phyloP scores from a whole-genome alignment of 768 basidiomycete species.

The Ramaria sp. region DNA sequence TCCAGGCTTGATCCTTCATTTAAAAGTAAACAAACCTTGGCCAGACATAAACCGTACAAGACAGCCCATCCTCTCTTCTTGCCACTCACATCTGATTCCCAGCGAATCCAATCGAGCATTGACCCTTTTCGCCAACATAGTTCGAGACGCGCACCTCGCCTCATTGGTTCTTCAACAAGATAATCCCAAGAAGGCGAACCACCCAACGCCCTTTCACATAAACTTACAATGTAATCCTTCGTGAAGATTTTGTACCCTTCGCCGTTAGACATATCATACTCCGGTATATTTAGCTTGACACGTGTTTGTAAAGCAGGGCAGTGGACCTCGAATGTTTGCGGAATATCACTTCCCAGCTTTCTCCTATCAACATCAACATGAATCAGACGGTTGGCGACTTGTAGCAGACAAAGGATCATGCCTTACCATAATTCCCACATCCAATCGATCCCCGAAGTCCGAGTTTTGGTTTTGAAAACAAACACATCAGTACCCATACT shows the following conservation, averaged over 20 bases:
- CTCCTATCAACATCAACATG: slow-evolving; percentile 35
- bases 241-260: slow-evolving; percentile 42
- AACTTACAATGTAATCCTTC: slow-evolving; percentile 47
- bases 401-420: background rate
- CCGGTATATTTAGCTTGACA: slow-evolving; percentile 62
- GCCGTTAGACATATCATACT: slow-evolving; percentile 27
- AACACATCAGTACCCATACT: slow-evolving; percentile 71
- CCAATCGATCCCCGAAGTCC: slow-evolving; percentile 80
- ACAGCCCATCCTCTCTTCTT: slow-evolving; percentile 58
- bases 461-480: slow-evolving; percentile 71
- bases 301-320: slow-evolving; percentile 58
- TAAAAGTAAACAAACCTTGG: slow-evolving; percentile 40
- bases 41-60: slow-evolving; percentile 63
- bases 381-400: background rate
- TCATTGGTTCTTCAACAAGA: slow-evolving; percentile 43
- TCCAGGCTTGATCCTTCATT: background rate
- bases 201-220: slow-evolving; percentile 48
- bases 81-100: slow-evolving; percentile 55
- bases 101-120: slow-evolving; percentile 81
- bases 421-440: slow-evolving; percentile 74
- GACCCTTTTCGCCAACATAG: slow-evolving; percentile 71
- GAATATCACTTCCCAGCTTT: slow-evolving; percentile 61
- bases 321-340: slow-evolving; percentile 55
- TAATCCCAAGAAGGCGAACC: slow-evolving; percentile 51
- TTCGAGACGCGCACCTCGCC: slow-evolving; percentile 48